phyloP scores from a whole-genome alignment of 208 protist species.

The Leishmania tropica region DNA sequence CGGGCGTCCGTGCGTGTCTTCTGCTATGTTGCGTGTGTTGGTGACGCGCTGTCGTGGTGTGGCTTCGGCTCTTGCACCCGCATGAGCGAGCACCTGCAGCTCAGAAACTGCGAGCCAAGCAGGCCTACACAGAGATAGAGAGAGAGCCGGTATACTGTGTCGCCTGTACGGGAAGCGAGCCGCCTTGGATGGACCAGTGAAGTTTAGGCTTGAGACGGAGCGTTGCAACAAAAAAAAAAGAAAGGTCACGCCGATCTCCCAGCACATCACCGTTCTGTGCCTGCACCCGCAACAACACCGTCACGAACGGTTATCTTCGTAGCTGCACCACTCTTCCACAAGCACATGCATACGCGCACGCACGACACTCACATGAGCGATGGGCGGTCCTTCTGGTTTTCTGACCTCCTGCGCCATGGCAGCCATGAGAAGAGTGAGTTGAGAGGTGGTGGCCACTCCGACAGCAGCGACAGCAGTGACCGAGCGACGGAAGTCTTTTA shows the following conservation, averaged over 20 bases:
- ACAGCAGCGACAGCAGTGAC: constrained; percentile 4
- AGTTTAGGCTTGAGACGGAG: background rate
- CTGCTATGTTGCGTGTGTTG: background rate
- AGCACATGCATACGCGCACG: background rate
- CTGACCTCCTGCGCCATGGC: background rate
- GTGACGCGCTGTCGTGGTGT: background rate
- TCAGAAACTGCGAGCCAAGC: background rate
- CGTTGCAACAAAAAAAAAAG: background rate
- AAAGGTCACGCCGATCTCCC: background rate
- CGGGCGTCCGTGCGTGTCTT: background rate
- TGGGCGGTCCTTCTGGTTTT: background rate
- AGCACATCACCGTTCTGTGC: background rate
- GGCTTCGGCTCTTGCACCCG: background rate
- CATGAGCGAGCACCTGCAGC: background rate
- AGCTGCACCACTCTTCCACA: background rate
- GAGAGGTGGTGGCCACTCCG: background rate
- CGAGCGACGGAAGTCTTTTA: constrained; percentile 15
- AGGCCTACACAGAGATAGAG: background rate
- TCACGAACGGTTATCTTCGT: background rate
- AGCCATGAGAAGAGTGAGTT: background rate
- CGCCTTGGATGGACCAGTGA: no score
- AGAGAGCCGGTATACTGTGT: background rate
- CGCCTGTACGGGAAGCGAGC: no score
- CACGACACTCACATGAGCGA: constrained; percentile 9
- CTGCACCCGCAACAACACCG: background rate